phyloP scores from a whole-genome alignment of 345 rosid species.

The Heritiera fomes region DNA sequence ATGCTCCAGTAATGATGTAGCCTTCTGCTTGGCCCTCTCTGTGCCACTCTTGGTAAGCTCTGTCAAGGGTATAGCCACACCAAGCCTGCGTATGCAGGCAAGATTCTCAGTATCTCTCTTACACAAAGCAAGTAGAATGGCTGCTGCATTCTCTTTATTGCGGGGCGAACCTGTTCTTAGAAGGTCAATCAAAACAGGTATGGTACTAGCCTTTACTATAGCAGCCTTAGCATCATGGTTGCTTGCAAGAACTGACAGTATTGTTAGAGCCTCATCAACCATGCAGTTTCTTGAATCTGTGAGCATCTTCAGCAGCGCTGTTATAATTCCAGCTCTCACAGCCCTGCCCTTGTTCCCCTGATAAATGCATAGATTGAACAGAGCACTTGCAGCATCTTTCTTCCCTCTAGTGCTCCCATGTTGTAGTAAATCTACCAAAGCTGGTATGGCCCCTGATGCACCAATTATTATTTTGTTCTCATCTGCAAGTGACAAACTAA shows the following conservation, averaged over 20 bases:
- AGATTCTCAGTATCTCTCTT: conserved; percentile 81
- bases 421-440: conserved; percentile 69
- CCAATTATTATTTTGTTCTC: conserved; percentile 94
- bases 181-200: conserved; percentile 65
- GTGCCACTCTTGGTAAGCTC: conserved; percentile 85
- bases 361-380: conserved; percentile 84
- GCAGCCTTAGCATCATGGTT: conserved; percentile 75
- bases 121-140: conserved; percentile 81
- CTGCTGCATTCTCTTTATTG: conserved; percentile 79
- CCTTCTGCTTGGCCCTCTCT: conserved; percentile 86
- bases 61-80: conserved; percentile 75
- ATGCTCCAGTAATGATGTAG: conserved; percentile 72
- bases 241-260: conserved; percentile 74
- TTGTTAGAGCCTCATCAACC: conserved; percentile 80
- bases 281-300: conserved; percentile 61
- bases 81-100: conserved; percentile 63
- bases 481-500: conserved; percentile 83
- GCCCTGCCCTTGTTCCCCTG: conserved; percentile 90
- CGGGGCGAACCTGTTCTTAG: conserved; percentile 64
- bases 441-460: conserved; percentile 81
- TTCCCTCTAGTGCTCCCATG: conserved; percentile 76
- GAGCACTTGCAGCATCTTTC: conserved; percentile 94
- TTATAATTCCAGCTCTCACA: conserved; percentile 73
- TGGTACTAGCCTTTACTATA: conserved; percentile 59
- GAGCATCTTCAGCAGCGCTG: conserved; percentile 65